Base-by-base conservation (phyloP, 345 rosid species). In the Rhodomyrtus tomentosa region DNA sequence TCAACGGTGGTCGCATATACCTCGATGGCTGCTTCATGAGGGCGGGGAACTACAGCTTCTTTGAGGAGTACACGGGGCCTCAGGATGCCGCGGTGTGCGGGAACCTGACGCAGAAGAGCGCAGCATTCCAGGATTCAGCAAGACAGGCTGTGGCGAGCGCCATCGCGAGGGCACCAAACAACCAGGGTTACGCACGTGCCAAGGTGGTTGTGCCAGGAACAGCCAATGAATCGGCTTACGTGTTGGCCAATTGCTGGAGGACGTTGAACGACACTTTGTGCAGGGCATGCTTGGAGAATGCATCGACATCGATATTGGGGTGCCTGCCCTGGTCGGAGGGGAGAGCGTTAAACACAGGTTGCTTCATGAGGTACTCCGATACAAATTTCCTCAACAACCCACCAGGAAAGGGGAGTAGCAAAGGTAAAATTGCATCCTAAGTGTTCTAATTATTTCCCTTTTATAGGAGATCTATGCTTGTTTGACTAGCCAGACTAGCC, bases 11-110 rank as follows among this genome's bases (percentile, higher is more conserved):
- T 12, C 86, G 95, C 80, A 92, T 96, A 88, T 96, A 79, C 82
- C 98, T 95, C 16, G 98, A 96, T 6, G 99, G 99, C 3, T 96
- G 99, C 89, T 96, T 96, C 92, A 94, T 96, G 99, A 91, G 99
- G 88, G 85, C 94, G 3, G 92, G 90, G 91, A 96, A 96, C 86
- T 96, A 95, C 72, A 94, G 96, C 88, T 96, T 95, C 89, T 95
- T 87, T 53, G 85, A 89, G 54, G 94, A 96, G 87, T 92, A 90
- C 74, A 89, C 42, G 25, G 98, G 99, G 14, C 90, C 93, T 5
- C 83, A 81, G 38, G 99, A 96, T 58, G 82, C 8, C 29, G 89
- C 90, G 11, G 89, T 94, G 3, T 96, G 99, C 24, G 95, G 97
- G 73, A 96, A 94, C 84, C 42, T 84, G 24, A 92, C 95, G 10